phyloP scores from a whole-genome alignment of 129 eudicot species.

The Solidago caesia region DNA sequence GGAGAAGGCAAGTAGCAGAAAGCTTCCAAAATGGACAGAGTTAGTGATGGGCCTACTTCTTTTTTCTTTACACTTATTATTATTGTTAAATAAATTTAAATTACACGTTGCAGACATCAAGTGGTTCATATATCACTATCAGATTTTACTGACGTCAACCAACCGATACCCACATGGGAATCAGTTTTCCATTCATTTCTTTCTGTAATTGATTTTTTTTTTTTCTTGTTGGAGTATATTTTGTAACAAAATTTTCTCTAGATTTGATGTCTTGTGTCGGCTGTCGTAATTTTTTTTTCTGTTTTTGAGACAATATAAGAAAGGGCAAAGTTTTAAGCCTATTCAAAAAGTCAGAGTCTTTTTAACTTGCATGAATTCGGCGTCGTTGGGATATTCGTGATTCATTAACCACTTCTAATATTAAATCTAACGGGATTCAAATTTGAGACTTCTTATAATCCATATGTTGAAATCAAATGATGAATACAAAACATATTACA shows the following conservation, averaged over 20 bases:
- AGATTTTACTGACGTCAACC: slow-evolving; percentile 50
- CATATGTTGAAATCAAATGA: no score
- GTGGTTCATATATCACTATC: slow-evolving; percentile 77
- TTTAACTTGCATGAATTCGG: no score
- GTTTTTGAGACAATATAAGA: no score
- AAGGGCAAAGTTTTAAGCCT: no score
- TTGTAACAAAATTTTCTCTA: not conserved
- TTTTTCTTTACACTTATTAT: not conserved
- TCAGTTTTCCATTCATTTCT: slow-evolving; percentile 34
- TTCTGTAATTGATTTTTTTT: not conserved
- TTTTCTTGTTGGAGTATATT: not conserved
- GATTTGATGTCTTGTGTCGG: no score
- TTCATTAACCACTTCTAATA: no score
- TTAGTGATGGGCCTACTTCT: slow-evolving; percentile 32
- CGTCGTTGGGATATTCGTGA: no score
- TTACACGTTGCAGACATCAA: slow-evolving; percentile 34
- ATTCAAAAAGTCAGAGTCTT: no score
- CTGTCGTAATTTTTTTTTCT: no score
- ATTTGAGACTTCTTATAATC: no score
- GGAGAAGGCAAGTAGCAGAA: slow-evolving; percentile 39
- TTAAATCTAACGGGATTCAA: no score
- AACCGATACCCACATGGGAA: slow-evolving; percentile 69
- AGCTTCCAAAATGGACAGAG: slow-evolving; percentile 40
- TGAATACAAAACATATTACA: no score
- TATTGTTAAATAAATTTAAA: not conserved